Conservation (phyloP, 768 basidiomycete species). For the Antrodiella citrinella region DNA sequence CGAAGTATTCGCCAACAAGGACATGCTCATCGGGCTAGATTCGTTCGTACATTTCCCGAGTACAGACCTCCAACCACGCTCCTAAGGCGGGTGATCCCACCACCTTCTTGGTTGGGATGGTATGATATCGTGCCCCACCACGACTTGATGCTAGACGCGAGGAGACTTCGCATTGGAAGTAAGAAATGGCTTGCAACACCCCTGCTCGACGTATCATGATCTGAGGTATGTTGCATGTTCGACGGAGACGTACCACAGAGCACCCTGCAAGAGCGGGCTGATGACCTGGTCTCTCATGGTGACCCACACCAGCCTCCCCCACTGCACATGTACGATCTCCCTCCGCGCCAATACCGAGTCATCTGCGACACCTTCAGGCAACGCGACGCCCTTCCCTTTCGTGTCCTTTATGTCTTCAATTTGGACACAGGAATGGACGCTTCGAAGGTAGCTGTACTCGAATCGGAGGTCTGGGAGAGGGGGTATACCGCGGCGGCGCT, state of each 20-base stretch:
- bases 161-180: background rate
- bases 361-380: background rate
- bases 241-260: slow-evolving; percentile 44
- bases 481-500: slow-evolving; percentile 33
- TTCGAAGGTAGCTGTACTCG: slow-evolving; percentile 62
- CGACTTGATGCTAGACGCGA: background rate
- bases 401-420: slow-evolving; percentile 23
- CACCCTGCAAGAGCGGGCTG: slow-evolving; percentile 59
- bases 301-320: slow-evolving; percentile 53
- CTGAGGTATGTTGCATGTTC: background rate
- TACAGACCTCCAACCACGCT: background rate
- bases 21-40: too few species aligned
- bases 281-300: slow-evolving; percentile 64
- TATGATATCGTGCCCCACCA: background rate
- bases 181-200: background rate
- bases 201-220: slow-evolving; percentile 1
- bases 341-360: slow-evolving; percentile 15
- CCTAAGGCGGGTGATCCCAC: background rate
- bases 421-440: slow-evolving; percentile 45
- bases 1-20: too few species aligned
- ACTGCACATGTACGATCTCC: slow-evolving; percentile 27
- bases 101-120: background rate
- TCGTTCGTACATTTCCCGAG: too few species aligned
- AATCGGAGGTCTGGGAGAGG: slow-evolving; percentile 69
- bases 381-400: slow-evolving; percentile 26